Evolutionary conservation across 768 basidiomycete species (phyloP).

Genomic region (Phlebiopsis flavidoalba): DNA sequence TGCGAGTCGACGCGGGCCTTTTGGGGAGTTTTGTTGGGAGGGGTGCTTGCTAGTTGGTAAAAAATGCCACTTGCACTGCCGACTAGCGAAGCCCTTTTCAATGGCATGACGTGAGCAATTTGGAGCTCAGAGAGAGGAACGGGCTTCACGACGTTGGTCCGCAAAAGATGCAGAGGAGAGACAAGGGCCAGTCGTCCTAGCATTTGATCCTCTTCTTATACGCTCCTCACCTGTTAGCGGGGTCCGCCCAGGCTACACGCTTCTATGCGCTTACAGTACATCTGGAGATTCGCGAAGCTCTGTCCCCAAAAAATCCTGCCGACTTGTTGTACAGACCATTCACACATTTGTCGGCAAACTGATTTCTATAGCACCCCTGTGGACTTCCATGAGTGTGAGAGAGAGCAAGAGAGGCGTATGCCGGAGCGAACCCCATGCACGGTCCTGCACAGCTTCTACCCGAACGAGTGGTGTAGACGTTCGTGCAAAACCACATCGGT

Average conservation of each 20-base stretch:
- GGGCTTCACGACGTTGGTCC: not conserved
- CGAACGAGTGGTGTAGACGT: not conserved
- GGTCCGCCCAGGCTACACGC: not conserved
- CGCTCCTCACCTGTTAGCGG: not conserved
- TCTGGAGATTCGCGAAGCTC: not conserved
- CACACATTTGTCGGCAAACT: not conserved
- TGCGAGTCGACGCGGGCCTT: constrained; percentile 51
- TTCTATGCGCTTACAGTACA: not conserved
- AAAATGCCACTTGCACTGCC: constrained; percentile 42
- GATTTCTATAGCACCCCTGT: not conserved
- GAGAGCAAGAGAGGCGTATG: not conserved
- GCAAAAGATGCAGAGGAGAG: not conserved
- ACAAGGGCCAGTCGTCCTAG: not conserved
- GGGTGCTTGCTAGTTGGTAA: constrained; percentile 49
- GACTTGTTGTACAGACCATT: not conserved
- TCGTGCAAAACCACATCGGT: not conserved
- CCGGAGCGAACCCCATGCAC: not conserved
- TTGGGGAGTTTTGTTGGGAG: constrained; percentile 49
- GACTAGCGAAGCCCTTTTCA: constrained; percentile 42
- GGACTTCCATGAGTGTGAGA: not conserved
- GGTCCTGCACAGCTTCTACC: not conserved
- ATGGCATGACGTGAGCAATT: constrained; percentile 29
- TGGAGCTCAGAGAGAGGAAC: not conserved
- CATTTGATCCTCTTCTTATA: not conserved
- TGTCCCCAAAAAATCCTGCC: not conserved